These are phyloP conservation scores for Chernovozyma aurita DNA, from an alignment of 1,139 yeast species.

Conservation along the genomic window DNA sequence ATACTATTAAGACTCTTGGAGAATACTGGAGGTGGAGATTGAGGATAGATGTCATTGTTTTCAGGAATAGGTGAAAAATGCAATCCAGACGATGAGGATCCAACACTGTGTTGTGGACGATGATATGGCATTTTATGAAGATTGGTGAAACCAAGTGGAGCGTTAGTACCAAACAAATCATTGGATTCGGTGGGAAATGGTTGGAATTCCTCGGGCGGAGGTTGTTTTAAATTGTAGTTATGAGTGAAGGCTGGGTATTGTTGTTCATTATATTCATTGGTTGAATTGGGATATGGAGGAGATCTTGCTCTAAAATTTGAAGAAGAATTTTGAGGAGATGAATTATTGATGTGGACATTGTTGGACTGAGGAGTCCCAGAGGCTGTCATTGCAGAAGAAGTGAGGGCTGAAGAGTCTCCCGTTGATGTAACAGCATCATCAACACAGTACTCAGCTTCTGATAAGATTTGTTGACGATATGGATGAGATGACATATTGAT, in stretches of 20 bases:
- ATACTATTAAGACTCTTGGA: conserved; percentile 5
- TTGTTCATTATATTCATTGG: too few species aligned
- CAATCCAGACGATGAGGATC: conserved; percentile 3
- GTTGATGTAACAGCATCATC: background rate
- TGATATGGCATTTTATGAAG: background rate
- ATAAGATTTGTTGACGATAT: background rate
- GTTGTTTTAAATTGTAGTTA: background rate
- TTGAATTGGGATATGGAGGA: background rate
- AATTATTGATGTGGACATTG: too few species aligned
- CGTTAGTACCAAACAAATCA: background rate
- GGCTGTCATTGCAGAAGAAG: background rate
- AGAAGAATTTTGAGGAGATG: background rate
- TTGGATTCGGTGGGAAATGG: background rate
- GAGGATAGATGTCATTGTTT: conserved; percentile 7
- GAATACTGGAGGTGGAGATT: conserved; percentile 20
- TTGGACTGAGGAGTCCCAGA: background rate
- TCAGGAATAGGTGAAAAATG: conserved; percentile 1
- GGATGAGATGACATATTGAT: background rate
- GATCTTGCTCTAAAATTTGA: too few species aligned
- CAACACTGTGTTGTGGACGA: background rate
- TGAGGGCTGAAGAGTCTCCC: background rate
- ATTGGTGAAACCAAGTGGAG: background rate
- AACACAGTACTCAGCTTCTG: background rate
- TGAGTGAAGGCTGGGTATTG: too few species aligned
- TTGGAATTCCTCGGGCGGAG: background rate